phyloP scores from a whole-genome alignment of 2,329 filamentous ascomycete genomes.

The Colletotrichum liaoningense region DNA sequence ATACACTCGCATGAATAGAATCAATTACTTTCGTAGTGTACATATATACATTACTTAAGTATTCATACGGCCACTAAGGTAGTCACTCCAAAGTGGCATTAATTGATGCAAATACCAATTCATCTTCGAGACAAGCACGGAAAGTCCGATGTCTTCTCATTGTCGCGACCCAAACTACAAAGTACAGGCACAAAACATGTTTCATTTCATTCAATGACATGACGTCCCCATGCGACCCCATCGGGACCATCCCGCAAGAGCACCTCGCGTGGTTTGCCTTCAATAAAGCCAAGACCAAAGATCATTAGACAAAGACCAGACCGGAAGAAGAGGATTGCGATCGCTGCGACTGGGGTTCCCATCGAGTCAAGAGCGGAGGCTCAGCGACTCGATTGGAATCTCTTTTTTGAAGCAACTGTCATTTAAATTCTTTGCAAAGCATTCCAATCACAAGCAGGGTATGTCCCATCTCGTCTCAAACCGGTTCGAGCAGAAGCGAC shows the following conservation, averaged over 20 bases:
- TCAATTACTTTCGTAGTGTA: too few species aligned
- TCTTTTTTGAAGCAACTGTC: not conserved
- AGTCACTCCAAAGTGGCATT: too few species aligned
- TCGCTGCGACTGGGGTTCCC: conserved; percentile 26
- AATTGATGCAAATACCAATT: too few species aligned
- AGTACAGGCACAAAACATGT: not conserved
- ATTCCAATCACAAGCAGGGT: conserved; percentile 4
- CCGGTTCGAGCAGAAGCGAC: conserved; percentile 16
- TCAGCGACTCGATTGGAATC: not conserved
- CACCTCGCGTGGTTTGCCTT: conserved; percentile 19
- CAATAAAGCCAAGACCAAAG: conserved; percentile 3
- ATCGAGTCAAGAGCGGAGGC: conserved; percentile 7
- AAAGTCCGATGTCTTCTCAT: too few species aligned
- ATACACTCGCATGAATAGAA: not conserved
- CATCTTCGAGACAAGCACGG: too few species aligned
- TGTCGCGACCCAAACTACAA: not conserved
- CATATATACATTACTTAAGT: too few species aligned
- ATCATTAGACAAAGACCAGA: conserved; percentile 14
- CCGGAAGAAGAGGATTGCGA: conserved; percentile 25
- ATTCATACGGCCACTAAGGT: too few species aligned
- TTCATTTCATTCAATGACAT: not conserved
- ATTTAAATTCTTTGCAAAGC: not conserved
- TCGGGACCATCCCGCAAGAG: not conserved
- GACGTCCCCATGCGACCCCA: not conserved
- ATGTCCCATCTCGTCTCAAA: conserved; percentile 27